Percentiles rank a stretch among this genome's conserved stretches.
phyloP scores from a whole-genome alignment of 176 grass and related monocot genomes.

The Oryza meridionalis region DNA sequence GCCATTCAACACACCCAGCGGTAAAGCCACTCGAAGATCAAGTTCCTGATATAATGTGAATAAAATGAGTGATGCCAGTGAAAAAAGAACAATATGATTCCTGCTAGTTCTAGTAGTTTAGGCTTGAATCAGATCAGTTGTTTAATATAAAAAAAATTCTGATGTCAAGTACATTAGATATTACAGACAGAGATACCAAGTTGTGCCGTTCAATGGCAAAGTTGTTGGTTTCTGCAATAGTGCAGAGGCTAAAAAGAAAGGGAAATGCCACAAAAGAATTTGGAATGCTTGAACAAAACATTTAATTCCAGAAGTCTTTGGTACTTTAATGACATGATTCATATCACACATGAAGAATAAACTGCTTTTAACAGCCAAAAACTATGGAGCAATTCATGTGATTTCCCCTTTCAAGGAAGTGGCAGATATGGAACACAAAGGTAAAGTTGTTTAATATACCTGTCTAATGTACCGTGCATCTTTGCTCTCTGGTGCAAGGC shows the following conservation, averaged over 20 bases:
- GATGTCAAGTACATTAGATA: conserved; percentile 7
- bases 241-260: background rate
- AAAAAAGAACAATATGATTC: background rate
- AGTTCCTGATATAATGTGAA: conserved; percentile 67
- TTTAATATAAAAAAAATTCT: background rate
- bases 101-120: conserved; percentile 16
- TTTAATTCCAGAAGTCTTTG: background rate
- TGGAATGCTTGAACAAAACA: conserved; percentile 8
- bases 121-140: conserved; percentile 7
- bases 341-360: background rate
- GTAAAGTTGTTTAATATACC: conserved; percentile 49
- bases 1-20: conserved; percentile 69
- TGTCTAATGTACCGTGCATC: conserved; percentile 63
- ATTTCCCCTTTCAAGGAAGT: background rate
- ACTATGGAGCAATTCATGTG: background rate
- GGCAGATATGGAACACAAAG: background rate
- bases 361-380: background rate
- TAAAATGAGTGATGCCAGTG: background rate
- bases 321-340: background rate
- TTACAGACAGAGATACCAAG: conserved; percentile 17
- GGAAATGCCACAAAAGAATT: background rate
- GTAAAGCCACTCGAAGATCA: conserved; percentile 83
- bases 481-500: conserved; percentile 66
- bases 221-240: background rate
- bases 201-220: conserved; percentile 1